Percentiles rank a stretch among this genome's conserved stretches.
Conservation (phyloP, 495 filamentous ascomycete species). For the Hypoxylon fragiforme region DNA sequence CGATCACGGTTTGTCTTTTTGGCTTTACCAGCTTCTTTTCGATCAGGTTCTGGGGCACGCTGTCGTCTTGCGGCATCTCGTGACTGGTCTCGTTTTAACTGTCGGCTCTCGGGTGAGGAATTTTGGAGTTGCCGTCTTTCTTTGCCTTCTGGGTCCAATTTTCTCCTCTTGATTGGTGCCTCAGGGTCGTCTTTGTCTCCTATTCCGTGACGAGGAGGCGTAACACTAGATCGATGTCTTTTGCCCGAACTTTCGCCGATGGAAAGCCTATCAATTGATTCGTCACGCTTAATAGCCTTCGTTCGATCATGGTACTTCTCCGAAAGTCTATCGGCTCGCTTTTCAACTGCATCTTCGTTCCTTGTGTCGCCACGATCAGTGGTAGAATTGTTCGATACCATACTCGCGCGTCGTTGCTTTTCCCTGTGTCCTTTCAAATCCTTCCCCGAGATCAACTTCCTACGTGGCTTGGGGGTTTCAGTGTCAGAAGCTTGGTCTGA, state of each 20-base stretch:
- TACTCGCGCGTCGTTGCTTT: conserved; percentile 52
- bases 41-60: conserved; percentile 38
- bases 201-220: conserved; percentile 63
- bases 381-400: conserved; percentile 53
- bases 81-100: conserved; percentile 41
- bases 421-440: conserved; percentile 61
- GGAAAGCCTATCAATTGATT: conserved; percentile 57
- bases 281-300: conserved; percentile 56
- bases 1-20: conserved; percentile 42
- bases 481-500: conserved; percentile 57
- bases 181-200: conserved; percentile 59
- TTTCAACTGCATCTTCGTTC: conserved; percentile 45
- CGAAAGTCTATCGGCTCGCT: conserved; percentile 36
- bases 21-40: conserved; percentile 40
- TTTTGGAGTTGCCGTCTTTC: conserved; percentile 46
- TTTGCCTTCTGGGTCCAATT: conserved; percentile 49
- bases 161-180: conserved; percentile 53
- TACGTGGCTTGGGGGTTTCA: conserved; percentile 58
- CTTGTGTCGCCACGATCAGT: conserved; percentile 46
- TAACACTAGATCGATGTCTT: conserved; percentile 66
- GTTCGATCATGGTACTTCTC: conserved; percentile 55
- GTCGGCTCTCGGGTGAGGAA: conserved; percentile 46
- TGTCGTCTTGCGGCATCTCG: conserved; percentile 38
- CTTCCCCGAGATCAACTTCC: conserved; percentile 62
- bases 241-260: conserved; percentile 59